Base-by-base conservation (phyloP, 352 stramenopile species). In the Halophytophthora batemanensis region DNA sequence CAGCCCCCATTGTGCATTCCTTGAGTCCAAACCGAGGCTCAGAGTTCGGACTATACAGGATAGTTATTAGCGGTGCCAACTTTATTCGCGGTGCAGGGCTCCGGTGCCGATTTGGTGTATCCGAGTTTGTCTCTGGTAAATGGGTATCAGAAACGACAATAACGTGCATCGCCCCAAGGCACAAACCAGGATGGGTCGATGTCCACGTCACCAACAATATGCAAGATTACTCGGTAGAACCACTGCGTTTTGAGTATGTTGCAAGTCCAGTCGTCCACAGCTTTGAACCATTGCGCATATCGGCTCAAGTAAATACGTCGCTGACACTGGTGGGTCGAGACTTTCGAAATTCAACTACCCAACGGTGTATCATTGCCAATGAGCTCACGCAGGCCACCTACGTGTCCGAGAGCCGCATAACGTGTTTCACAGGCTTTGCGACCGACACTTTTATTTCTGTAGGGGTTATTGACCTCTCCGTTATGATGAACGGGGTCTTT, bases 161-260 rank as follows among this genome's bases (percentile, higher is more conserved):
- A 18, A 44, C 52, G 21, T 86, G 75, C 42, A 43, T 56, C 1
- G 58, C 57, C 2, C 67, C 70, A 13, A 31, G 14, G 8, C 62
- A 80, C 12, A 37, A 22, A 7, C 65, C 56, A 6, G 67, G 68
- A 1, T 60, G 56, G 34, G 59, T 81, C 17, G 50, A 59, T 17
- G 45, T 86, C 0, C 65, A 74, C 22, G 66, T 84, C 19, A 75
- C 70, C 0, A 86, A 80, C 59, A 86, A 86, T 14, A 10, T 82
- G 4, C 64, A 81, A 41, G 70, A 84, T 34, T 86, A 77, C 50
- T 81, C 72, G 0, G 17, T 48, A 15, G 51, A 73, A 17, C 22
- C 45, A 15, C 17, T 62, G 11, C 17, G 50, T 13, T 73, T 82
- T 39, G 56, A 84, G 37, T 81, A 76, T 35, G 46, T 82, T 13